Percentiles rank a stretch among this genome's conserved stretches.
phyloP scores from a whole-genome alignment of 2,329 filamentous ascomycete species.

The Talaromyces atroroseus region DNA sequence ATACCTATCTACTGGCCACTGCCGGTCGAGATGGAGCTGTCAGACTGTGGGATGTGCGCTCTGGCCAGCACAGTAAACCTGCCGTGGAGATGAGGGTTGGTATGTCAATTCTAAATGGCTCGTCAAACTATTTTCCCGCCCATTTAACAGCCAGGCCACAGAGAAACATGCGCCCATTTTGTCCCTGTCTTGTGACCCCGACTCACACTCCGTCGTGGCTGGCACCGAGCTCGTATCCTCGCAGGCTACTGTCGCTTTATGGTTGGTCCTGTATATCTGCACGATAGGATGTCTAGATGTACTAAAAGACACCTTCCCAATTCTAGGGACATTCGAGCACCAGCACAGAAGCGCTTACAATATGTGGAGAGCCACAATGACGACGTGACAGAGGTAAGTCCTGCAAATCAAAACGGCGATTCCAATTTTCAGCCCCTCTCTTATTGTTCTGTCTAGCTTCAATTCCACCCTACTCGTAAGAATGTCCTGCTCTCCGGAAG shows the following conservation, averaged over 20 bases:
- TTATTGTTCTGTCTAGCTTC: slow-evolving; percentile 30
- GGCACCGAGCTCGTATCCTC: slow-evolving; percentile 50
- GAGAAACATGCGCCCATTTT: slow-evolving; percentile 48
- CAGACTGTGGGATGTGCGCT: slow-evolving; percentile 38
- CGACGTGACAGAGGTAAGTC: slow-evolving; percentile 52
- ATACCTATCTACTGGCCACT: slow-evolving; percentile 26
- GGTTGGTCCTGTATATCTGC: slow-evolving; percentile 30
- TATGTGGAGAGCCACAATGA: slow-evolving; percentile 50
- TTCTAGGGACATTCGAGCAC: slow-evolving; percentile 40
- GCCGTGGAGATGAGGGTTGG: slow-evolving; percentile 32
- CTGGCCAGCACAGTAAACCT: slow-evolving; percentile 21
- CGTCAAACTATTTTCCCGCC: background rate
- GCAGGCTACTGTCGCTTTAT: slow-evolving; percentile 39
- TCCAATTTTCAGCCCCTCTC: background rate
- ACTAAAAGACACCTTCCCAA: slow-evolving; percentile 22
- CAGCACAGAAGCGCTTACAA: slow-evolving; percentile 30
- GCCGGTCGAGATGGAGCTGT: slow-evolving; percentile 38
- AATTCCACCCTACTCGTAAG: slow-evolving; percentile 49
- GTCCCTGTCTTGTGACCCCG: slow-evolving; percentile 46
- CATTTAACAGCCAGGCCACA: slow-evolving; percentile 19
- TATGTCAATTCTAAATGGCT: slow-evolving; percentile 13
- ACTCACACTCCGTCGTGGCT: slow-evolving; percentile 46
- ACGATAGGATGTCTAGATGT: background rate
- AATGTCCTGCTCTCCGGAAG: slow-evolving; percentile 55
- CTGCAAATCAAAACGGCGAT: no score